Evolutionary conservation across 1,139 yeast species (phyloP).

Genomic region (Nakaseomyces kungkrabaensis): DNA sequence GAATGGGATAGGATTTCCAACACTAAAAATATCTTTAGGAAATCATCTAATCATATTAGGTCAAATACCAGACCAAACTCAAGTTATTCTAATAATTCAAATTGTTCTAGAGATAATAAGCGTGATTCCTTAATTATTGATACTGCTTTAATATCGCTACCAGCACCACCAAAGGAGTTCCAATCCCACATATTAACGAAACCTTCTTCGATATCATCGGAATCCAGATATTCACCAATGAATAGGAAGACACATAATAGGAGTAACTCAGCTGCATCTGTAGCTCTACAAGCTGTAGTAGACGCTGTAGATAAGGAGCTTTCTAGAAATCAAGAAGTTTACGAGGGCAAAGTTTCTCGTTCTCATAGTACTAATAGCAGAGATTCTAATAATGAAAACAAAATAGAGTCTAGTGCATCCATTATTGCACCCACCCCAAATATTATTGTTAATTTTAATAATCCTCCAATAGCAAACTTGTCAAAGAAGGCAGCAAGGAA

Average conservation of each 20-base stretch:
- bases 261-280: slow-evolving; percentile 41
- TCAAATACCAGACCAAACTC: slow-evolving; percentile 30
- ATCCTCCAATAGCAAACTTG: neutral
- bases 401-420: neutral
- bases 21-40: slow-evolving; percentile 36
- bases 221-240: slow-evolving; percentile 16
- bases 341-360: neutral
- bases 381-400: slow-evolving; percentile 2
- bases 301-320: slow-evolving; percentile 35
- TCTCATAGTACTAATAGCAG: slow-evolving; percentile 1
- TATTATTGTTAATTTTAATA: neutral
- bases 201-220: slow-evolving; percentile 23
- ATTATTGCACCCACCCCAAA: neutral
- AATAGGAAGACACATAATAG: slow-evolving; percentile 18
- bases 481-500: slow-evolving; percentile 22
- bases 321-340: neutral
- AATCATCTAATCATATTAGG: slow-evolving; percentile 28
- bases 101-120: slow-evolving; percentile 24
- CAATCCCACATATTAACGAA: slow-evolving; percentile 21
- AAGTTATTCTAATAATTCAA: slow-evolving; percentile 27
- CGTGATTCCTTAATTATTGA: slow-evolving; percentile 23
- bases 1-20: slow-evolving; percentile 68
- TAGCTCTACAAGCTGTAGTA: slow-evolving; percentile 60
- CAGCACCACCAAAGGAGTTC: slow-evolving; percentile 25
- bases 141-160: slow-evolving; percentile 18